Percentiles rank a stretch among this genome's conserved stretches.
Evolutionary conservation across 768 basidiomycete genomes (phyloP).

Genomic region (Phanerodontia chrysosporium): DNA sequence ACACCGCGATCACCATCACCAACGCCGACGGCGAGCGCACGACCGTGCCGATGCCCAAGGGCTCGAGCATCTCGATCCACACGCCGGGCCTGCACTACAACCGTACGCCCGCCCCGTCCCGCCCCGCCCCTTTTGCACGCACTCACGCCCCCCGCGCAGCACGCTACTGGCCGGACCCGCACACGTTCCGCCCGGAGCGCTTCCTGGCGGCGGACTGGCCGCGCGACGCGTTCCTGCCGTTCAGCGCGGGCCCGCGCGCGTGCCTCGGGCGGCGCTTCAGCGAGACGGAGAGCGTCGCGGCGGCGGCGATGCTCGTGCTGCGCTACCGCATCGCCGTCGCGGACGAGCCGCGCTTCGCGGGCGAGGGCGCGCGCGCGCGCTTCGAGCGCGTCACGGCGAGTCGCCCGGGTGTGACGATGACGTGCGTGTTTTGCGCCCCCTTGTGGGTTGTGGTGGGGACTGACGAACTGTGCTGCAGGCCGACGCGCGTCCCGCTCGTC

Average conservation of each 20-base stretch:
- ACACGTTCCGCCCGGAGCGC: slow-evolving; percentile 35
- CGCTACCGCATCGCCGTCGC: slow-evolving; percentile 39
- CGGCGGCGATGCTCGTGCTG: slow-evolving; percentile 43
- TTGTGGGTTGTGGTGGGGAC: too few relatives aligned
- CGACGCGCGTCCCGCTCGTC: slow-evolving; percentile 17
- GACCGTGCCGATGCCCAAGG: slow-evolving; percentile 24
- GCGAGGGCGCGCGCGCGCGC: slow-evolving; percentile 43
- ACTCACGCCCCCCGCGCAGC: slow-evolving; percentile 19
- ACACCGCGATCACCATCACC: slow-evolving; percentile 23
- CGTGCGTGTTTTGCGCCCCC: slow-evolving; percentile 17
- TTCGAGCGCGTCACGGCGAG: slow-evolving; percentile 24
- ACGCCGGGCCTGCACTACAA: slow-evolving; percentile 31
- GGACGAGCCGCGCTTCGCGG: slow-evolving; percentile 29
- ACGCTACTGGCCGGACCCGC: slow-evolving; percentile 35
- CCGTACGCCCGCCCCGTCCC: slow-evolving; percentile 21
- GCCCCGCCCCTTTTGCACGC: not conserved
- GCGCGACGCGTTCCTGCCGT: slow-evolving; percentile 51
- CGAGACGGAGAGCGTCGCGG: slow-evolving; percentile 47
- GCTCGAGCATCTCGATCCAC: slow-evolving; percentile 23
- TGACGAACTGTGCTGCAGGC: slow-evolving; percentile 8
- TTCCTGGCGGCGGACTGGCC: slow-evolving; percentile 49
- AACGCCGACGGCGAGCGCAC: slow-evolving; percentile 23
- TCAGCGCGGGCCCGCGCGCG: slow-evolving; percentile 42
- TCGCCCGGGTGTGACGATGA: slow-evolving; percentile 17
- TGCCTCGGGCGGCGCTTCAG: slow-evolving; percentile 33